phyloP scores from a whole-genome alignment of 179 eudicot species.

The Beta lomatogona region DNA sequence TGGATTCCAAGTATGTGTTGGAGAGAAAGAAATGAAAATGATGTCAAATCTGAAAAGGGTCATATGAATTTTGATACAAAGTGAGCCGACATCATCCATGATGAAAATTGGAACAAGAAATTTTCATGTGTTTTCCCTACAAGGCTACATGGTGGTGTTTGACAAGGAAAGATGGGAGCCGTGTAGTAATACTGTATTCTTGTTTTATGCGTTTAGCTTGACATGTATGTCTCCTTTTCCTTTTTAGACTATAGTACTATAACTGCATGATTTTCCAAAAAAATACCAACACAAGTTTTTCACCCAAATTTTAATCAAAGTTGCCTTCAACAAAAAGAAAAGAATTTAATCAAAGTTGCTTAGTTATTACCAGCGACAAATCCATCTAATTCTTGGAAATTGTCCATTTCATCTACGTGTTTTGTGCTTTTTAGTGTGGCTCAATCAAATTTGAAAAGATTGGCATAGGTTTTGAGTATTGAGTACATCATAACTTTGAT shows the following conservation, averaged over 20 bases:
- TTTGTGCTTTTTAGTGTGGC: slow-evolving; percentile 3
- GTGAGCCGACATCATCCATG: neutral
- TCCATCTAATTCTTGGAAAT: slow-evolving; percentile 16
- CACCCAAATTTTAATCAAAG: neutral
- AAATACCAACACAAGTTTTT: neutral
- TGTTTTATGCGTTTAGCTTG: neutral
- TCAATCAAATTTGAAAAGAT: slow-evolving; percentile 3
- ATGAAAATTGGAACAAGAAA: neutral
- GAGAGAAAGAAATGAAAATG: neutral
- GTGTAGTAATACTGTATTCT: neutral
- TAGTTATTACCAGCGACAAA: neutral
- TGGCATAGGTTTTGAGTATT: slow-evolving; percentile 17
- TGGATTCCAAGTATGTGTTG: neutral
- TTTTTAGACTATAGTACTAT: neutral
- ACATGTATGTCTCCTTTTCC: slow-evolving; percentile 5
- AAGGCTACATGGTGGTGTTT: neutral
- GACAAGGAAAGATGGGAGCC: slow-evolving; percentile 12
- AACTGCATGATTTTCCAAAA: slow-evolving; percentile 1
- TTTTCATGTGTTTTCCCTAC: neutral
- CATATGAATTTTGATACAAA: neutral
- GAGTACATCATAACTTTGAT: neutral
- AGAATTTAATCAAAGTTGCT: neutral
- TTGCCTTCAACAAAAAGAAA: no score
- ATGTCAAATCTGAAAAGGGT: neutral
- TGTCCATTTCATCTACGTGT: slow-evolving; percentile 1